These are phyloP conservation scores for Debaryomyces nepalensis DNA, from an alignment of 1,139 yeast species.

Conservation along the genomic window DNA sequence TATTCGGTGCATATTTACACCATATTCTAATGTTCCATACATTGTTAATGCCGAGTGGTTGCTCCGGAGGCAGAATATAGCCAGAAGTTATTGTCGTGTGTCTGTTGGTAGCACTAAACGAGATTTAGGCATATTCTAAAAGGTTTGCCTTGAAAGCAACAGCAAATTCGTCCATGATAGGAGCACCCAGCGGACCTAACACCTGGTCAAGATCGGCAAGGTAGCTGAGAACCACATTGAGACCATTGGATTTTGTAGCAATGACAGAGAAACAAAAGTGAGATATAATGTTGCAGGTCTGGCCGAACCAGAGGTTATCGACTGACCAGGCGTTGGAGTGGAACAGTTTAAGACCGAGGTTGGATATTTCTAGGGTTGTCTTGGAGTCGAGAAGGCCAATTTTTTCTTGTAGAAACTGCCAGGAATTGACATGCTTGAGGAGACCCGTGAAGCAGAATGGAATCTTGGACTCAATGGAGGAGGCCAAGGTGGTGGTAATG, in stretches of 20 bases:
- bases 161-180: conserved; percentile 16
- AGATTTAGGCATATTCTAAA: background rate
- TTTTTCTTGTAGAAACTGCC: conserved; percentile 17
- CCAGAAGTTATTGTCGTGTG: no score
- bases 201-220: conserved; percentile 20
- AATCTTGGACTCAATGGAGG: conserved; percentile 18
- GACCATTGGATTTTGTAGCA: conserved; percentile 25
- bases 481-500: conserved; percentile 16
- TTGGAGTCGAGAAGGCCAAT: conserved; percentile 17
- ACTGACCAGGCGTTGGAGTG: conserved; percentile 21
- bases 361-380: conserved; percentile 32
- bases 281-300: conserved; percentile 26
- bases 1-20: conserved; percentile 4
- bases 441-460: conserved; percentile 27
- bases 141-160: conserved; percentile 1
- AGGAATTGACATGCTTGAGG: conserved; percentile 21
- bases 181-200: conserved; percentile 2
- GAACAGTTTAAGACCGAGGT: conserved; percentile 27
- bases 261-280: conserved; percentile 28
- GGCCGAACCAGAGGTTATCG: conserved; percentile 31
- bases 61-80: background rate
- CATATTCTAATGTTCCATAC: conserved; percentile 1
- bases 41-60: conserved; percentile 1
- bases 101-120: background rate
- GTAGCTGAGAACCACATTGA: conserved; percentile 28